Base-by-base conservation (phyloP, 2,329 filamentous ascomycete genomes). In the Hypomyces perniciosus region DNA sequence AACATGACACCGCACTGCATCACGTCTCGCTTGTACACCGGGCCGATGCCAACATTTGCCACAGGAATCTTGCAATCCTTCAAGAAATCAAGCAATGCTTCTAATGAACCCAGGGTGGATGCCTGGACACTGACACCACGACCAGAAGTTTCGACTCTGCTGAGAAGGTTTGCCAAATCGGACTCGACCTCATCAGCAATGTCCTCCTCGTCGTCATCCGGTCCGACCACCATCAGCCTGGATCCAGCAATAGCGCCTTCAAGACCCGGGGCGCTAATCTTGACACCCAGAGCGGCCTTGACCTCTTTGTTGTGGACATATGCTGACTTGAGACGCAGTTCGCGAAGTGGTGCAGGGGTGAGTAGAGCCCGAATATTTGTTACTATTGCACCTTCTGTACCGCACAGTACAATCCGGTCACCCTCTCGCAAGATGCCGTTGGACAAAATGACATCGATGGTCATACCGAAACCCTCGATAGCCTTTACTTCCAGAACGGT, bases 291-390 rank as follows among this genome's bases (percentile, higher is more conserved):
- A 7, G 93, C 90, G 20, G 95, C 93, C 78, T 96, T 99, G 74
- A 96, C 91, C 70, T 96, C 90, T 76, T 99, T 97, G 77, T 99
- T 96, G 77, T 99, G 95, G 30, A 99, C 92, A 64, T 99, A 99
- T 56, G 85, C 81, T 3, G 91, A 96, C 74, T 97, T 97, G 62
- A 99, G 82, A 68, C 95, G 90, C 57, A 99, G 72, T 69, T 99
- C 93, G 66, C 90, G 93, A 67, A 99, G 83, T 54, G 90, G 88
- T 8, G 90, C 91, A 2, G 93, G 93, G 4, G 93, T 99, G 47
- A 99, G 78, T 28, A 99, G 79, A 10, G 93, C 95, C 73, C 93
- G 84, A 62, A 99, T 93, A 60, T 96, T 96, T 6, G 93, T 99
- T 54, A 85, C 83, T 66, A 99, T 99, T 47, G 90, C 85, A 29